Evolutionary conservation across 345 rosid genomes (phyloP), one percentile per base, ranked within the genome.

Genomic region (Moricandia moricandioides): DNA sequence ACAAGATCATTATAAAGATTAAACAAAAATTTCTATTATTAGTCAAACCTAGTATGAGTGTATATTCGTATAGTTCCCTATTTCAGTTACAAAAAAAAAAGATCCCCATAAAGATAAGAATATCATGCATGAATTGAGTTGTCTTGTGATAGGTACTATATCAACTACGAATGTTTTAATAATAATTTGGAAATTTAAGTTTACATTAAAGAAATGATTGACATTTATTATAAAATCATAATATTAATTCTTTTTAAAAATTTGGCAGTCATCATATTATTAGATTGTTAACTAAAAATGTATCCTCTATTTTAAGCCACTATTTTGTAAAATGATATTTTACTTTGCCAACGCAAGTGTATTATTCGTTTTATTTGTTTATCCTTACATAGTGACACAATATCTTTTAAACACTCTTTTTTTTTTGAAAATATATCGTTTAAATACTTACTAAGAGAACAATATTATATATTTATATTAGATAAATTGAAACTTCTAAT

Each of bases 11-110:
- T 29, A 29, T 29, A 4, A 29, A 29, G 5, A 29, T 29, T 21
- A 21, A 29, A 29, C 31, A 29, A 29, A 29, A 29, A 21, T 21
- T 29, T 29, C 31, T 29, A 4, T 29, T 29, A 29, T 29, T 29
- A 29, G 24, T 21, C 24, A 45, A 21, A 65, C 77, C 65, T 73
- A 8, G 45, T 67, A 58, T 74, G 55, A 51, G 71, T 67, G 60
- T 66, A 4, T 65, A 54, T 16, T 37, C 43, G 70, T 51, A 29
- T 29, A 55, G 49, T 63, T 72, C 76, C 43, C n/a, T 35, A 65
- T 27, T 39, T 21, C 24, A 21, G 24, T 21, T 21, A 21, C 24
- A 21, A n/a, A n/a, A n/a, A n/a, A n/a, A n/a, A n/a, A n/a, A 27
- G 29, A 27, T 27, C 1, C 1, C 3, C 3, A 2, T 29, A 29